Evolutionary conservation across 1,284 basidiomycete genomes (phyloP).

Genomic region (Cutaneotrichosporon cyanovorans): DNA sequence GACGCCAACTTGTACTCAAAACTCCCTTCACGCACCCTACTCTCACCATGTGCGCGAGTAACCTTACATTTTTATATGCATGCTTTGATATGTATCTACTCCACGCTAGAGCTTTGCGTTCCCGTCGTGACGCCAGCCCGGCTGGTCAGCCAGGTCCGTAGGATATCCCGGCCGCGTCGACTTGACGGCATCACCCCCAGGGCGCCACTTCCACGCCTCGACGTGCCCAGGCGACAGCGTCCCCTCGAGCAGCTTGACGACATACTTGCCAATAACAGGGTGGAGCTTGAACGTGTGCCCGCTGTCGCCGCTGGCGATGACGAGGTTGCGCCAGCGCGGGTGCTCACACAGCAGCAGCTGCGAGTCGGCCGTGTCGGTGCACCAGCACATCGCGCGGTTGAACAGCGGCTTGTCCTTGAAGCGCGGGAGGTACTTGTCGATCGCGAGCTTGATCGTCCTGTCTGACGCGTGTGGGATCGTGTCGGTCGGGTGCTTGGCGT

Average conservation of each 20-base stretch:
- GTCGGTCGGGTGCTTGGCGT: neutral
- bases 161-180: neutral
- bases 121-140: conserved; percentile 1
- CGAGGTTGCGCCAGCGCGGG: neutral
- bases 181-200: neutral
- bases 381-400: conserved; percentile 1
- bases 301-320: neutral
- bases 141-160: neutral
- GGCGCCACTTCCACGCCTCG: neutral
- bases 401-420: neutral
- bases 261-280: conserved; percentile 1
- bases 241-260: conserved; percentile 1
- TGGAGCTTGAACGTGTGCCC: conserved; percentile 2
- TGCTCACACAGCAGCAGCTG: conserved; percentile 1
- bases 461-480: neutral
- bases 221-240: neutral
- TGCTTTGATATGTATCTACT: too few relatives aligned
- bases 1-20: too few relatives aligned
- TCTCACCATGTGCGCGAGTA: too few relatives aligned
- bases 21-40: too few relatives aligned
- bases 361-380: conserved; percentile 1
- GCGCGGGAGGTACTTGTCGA: neutral
- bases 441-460: neutral
- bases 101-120: too few relatives aligned
- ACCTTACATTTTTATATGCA: too few relatives aligned